Base-by-base conservation (phyloP, 139 green algal genomes). In the Edaphochlamys debaryana region DNA sequence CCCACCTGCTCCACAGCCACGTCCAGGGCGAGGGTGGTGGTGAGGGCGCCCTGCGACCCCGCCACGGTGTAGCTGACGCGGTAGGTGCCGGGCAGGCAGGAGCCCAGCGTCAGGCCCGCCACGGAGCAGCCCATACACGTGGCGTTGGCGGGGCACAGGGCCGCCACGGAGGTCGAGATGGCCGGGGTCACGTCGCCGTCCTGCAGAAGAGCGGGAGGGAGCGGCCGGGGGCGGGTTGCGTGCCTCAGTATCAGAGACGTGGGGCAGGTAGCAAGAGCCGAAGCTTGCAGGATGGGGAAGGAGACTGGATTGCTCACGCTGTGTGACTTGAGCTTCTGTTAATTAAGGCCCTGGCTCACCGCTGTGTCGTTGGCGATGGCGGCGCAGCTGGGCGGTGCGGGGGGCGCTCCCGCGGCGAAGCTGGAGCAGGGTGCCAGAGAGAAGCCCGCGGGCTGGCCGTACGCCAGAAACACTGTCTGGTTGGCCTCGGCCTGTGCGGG, bases 81-180 rank as follows among this genome's bases (percentile, higher is more conserved):
- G 73, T 80, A 80, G 54, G 29, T 25, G 37, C 73, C 73, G 3
- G 73, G 73, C 56, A 80, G 54, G 56, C 73, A 80, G 37, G 29
- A 4, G 27, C 73, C 73, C 9, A 56, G 58, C 13, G 73, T 69
- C 1, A 80, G 37, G 8, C 37, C 70, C 1, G n/a, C 48, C 20
- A 78, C 32, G 70, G n/a, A 50, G 70, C 70, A 78, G 70, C 70
- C 56, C 42, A 3, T 38, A 42, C 69, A 76, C 7, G 42, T 37
- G 69, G 23, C 30, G 30, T 9, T 30, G 70, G n/a, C 56, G 56
- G 56, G 25, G 48, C 70, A 78, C 3, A 64, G 32, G 20, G 70
- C 9, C 32, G 13, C 19, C 71, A 79, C 71, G 34, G 37, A 29
- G 6, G 52, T 38, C 0, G 36, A 54, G 71, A 79, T 79, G 52